Evolutionary conservation across 352 stramenopile genomes (phyloP), one percentile per base, ranked within the genome.

Genomic region (Globisporangium recalcitrans): DNA sequence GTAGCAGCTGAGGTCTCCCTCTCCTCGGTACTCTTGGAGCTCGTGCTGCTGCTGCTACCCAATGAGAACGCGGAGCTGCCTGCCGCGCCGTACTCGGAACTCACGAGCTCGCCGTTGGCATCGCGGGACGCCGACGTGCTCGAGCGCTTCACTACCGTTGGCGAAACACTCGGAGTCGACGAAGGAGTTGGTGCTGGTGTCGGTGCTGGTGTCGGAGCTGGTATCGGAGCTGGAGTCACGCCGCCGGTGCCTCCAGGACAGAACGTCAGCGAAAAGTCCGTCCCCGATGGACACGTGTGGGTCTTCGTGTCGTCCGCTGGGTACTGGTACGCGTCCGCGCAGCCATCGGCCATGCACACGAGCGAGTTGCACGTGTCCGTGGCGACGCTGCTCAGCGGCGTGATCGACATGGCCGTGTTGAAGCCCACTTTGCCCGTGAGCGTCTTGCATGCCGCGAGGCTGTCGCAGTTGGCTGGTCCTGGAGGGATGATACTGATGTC

Each of bases 201-300:
- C 6, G 66, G 56, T 0, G 66, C 68, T 4, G 69, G 63, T 1
- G 63, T 66, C 3, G 66, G 40, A 11, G 63, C 34, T 1, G 61
- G 65, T 13, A 65, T 72, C 3, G 64, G 42, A 11, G 67, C 65
- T 10, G 62, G 48, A 19, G 66, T 70, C 16, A 27, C 55, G 16
- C 74, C 68, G 9, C 76, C 74, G 21, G 62, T 71, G 1, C 74
- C 77, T 8, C 70, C 71, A 8, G 80, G 77, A n/a, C 80, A 90
- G 61, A 90, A 90, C n/a, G 71, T 86, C n/a, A 90, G 69, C 26
- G 74, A 54, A 55, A 87, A 90, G 49, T 74, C 70, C 19, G 80
- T 85, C 1, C 71, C 76, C 27, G 67, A 27, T n/a, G 70, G 68
- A 34, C 80, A 90, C 52, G 70, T 78, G 69, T 83, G 76, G 13